Conservation (phyloP, 2,329 filamentous ascomycete genomes). For the Akanthomyces lecanii region DNA sequence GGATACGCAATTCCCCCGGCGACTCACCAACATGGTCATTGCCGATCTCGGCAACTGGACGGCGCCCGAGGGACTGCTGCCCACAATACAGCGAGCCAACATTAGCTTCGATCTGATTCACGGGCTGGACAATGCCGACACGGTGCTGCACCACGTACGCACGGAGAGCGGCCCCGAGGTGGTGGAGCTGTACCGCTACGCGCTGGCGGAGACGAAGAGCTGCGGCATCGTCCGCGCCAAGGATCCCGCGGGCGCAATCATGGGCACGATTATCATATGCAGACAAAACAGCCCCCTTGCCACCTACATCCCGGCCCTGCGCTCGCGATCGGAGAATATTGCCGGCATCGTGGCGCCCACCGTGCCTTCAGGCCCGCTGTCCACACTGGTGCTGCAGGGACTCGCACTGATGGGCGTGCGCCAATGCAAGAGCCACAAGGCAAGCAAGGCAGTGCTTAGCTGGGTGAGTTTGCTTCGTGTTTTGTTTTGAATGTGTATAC, state of each 20-base stretch:
- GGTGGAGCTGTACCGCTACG: constrained; percentile 73
- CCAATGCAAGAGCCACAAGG: constrained; percentile 75
- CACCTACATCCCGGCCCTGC: constrained; percentile 65
- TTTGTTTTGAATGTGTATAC: background rate
- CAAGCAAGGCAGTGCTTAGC: constrained; percentile 68
- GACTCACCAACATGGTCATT: constrained; percentile 65
- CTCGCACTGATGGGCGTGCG: constrained; percentile 75
- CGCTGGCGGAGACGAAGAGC: constrained; percentile 64
- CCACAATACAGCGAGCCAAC: constrained; percentile 66
- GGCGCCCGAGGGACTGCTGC: constrained; percentile 71
- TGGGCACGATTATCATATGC: constrained; percentile 78
- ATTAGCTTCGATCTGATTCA: constrained; percentile 81
- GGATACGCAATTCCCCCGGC: constrained; percentile 62
- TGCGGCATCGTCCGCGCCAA: constrained; percentile 84
- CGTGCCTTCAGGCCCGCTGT: constrained; percentile 64
- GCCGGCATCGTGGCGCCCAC: constrained; percentile 79
- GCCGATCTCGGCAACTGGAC: constrained; percentile 68
- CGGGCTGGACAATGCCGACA: constrained; percentile 69
- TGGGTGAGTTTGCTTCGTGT: constrained; percentile 57
- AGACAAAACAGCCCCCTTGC: constrained; percentile 64
- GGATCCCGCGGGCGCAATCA: constrained; percentile 58
- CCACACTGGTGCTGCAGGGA: constrained; percentile 68
- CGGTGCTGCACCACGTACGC: constrained; percentile 70
- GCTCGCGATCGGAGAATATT: constrained; percentile 53
- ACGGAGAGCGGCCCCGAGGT: constrained; percentile 72